These are phyloP conservation scores for Teunomyces pallodes DNA, from an alignment of 805 yeast species.

Conservation along the genomic window DNA sequence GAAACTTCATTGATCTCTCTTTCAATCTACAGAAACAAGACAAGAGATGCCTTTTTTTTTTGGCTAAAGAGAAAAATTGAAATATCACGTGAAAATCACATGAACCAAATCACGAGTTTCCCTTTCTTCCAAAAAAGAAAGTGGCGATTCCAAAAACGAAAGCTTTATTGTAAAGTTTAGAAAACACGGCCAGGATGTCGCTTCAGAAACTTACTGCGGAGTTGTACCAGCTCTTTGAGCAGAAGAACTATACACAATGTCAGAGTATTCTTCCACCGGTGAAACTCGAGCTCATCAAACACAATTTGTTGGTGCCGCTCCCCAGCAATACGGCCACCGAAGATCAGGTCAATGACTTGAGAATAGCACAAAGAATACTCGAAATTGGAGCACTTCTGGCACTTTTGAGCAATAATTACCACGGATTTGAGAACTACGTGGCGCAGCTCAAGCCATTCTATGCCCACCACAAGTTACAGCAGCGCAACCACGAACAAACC, in stretches of 20 bases:
- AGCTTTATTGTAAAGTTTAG: neutral
- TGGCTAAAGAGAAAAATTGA: neutral
- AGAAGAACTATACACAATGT: slow-evolving; percentile 61
- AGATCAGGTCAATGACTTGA: slow-evolving; percentile 60
- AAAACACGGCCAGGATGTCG: slow-evolving; percentile 38
- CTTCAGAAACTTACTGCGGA: slow-evolving; percentile 69
- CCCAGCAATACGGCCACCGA: slow-evolving; percentile 29
- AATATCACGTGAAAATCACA: neutral
- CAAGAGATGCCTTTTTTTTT: neutral
- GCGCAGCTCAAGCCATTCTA: slow-evolving; percentile 80
- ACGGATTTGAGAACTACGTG: slow-evolving; percentile 67
- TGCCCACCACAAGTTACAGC: slow-evolving; percentile 32
- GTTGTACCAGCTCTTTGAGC: slow-evolving; percentile 61
- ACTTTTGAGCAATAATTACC: slow-evolving; percentile 60
- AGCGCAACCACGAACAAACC: slow-evolving; percentile 33
- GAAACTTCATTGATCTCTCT: slow-evolving; percentile 66
- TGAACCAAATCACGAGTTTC: neutral
- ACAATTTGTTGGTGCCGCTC: slow-evolving; percentile 70
- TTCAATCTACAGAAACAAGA: neutral
- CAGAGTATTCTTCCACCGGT: slow-evolving; percentile 63
- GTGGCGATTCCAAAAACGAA: neutral
- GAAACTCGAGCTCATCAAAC: slow-evolving; percentile 76
- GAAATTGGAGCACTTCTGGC: slow-evolving; percentile 87
- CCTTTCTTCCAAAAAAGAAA: neutral
- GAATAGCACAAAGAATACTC: slow-evolving; percentile 75